Base-by-base conservation (phyloP, 148 eudicot species). In the Diospyros kaki region DNA sequence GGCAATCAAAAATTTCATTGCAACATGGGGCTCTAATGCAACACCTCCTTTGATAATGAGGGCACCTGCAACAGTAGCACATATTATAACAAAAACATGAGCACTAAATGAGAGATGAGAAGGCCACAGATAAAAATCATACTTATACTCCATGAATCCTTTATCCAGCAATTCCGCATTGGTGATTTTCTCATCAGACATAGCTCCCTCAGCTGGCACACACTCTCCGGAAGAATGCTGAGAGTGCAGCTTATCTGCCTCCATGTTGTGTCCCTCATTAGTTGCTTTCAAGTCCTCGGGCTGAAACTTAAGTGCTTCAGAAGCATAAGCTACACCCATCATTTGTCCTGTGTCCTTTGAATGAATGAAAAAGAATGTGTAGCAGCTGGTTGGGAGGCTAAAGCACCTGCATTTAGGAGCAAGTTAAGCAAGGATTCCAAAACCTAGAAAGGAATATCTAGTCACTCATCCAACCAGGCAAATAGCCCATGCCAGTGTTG, bases 21-120 rank as follows among this genome's bases (percentile, higher is more conserved):
- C 98, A 94, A 73, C 98, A 94, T 2, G 96, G 98, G 64, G 97
- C 91, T 83, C 86, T 85, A 78, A 94, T 87, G 63, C 82, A 84
- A 72, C 97, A 94, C 75, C 98, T 82, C 68, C 96, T 77, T 50
- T 88, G 80, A 60, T 92, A 90, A 74, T 94, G 97, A 63, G 88
- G 68, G 74, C 97, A 94, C 58, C 98, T 94, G 84, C 65, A 80
- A 75, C 60, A 70, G 43, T 84, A 65, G 69, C 7, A 12, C 39
- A 63, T 71, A 28, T 69, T 50, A 64, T 54, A n/a, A 15, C 17
- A 72, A 59, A 18, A 55, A 43, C 28, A 28, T 4, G 52, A 61
- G 48, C 9, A 11, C 51, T 14, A 38, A 12, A 62, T 38, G 39
- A 14, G 61, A 48, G 17, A 53, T 44, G 2, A 18, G 9, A 72